These are phyloP conservation scores for Letharia lupina DNA, from an alignment of 495 filamentous ascomycete genomes.

Conservation along the genomic window DNA sequence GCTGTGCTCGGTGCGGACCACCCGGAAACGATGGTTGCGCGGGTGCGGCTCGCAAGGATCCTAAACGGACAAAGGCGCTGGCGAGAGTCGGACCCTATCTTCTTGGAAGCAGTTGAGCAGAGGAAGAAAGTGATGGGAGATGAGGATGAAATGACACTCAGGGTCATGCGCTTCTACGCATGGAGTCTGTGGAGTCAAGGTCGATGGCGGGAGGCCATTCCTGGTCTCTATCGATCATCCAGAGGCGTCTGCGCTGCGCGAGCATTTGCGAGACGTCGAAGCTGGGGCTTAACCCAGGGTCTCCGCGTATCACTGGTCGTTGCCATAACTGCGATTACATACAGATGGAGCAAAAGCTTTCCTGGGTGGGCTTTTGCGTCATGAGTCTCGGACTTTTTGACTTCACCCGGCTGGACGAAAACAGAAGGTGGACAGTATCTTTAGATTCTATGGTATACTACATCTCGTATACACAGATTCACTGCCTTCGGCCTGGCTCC, in stretches of 20 bases:
- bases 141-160: background rate
- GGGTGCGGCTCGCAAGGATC: background rate
- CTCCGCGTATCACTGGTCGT: background rate
- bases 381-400: no score
- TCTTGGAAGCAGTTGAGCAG: background rate
- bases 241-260: background rate
- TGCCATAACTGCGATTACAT: background rate
- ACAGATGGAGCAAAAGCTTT: background rate
- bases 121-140: background rate
- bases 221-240: background rate
- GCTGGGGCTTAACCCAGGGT: background rate
- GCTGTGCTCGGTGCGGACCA: background rate
- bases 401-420: no score
- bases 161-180: constrained; percentile 5
- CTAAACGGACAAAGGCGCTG: background rate
- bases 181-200: constrained; percentile 8
- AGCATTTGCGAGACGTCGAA: background rate
- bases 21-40: background rate
- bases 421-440: no score
- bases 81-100: background rate
- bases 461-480: no score
- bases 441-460: no score
- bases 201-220: constrained; percentile 3
- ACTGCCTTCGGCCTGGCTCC: no score
- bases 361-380: background rate